Percentiles rank a stretch among this genome's conserved stretches.
phyloP scores from a whole-genome alignment of 2,329 filamentous ascomycete species.

The Aureobasidium lini region DNA sequence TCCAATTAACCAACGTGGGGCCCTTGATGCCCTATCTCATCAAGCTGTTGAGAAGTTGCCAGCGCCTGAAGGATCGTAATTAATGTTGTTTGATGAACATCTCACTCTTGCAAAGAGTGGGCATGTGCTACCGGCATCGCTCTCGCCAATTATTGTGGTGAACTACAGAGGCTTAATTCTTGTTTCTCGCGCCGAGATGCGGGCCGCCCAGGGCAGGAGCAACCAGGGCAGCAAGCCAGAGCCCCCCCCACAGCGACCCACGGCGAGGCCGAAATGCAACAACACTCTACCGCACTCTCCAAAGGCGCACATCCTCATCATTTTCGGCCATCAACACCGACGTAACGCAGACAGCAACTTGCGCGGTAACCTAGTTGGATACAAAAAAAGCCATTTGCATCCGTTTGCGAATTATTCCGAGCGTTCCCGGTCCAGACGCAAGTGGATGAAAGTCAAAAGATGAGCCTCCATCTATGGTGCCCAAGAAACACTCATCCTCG shows the following conservation, averaged over 20 bases:
- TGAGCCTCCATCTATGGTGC: slow-evolving; percentile 8
- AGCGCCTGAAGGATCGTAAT: neutral
- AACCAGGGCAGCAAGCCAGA: neutral
- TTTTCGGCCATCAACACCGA: neutral
- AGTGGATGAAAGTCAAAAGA: neutral
- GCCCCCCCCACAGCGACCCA: neutral
- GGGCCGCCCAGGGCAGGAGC: neutral
- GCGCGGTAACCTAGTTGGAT: neutral
- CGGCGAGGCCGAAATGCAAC: neutral
- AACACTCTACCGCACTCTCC: neutral
- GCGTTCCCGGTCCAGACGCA: neutral
- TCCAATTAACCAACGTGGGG: neutral
- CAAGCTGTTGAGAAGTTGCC: neutral
- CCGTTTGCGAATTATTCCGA: neutral
- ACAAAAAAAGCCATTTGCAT: neutral
- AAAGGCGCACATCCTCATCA: neutral
- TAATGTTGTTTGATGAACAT: neutral
- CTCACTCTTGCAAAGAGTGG: no score
- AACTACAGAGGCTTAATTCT: neutral
- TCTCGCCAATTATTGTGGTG: no score
- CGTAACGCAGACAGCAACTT: neutral
- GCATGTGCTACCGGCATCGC: neutral
- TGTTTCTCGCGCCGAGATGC: neutral
- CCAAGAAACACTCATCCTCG: slow-evolving; percentile 42
- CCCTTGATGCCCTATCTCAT: neutral